Evolutionary conservation across 345 rosid genomes (phyloP), one percentile per base, ranked within the genome.

Genomic region (Noccaea bulbosa): DNA sequence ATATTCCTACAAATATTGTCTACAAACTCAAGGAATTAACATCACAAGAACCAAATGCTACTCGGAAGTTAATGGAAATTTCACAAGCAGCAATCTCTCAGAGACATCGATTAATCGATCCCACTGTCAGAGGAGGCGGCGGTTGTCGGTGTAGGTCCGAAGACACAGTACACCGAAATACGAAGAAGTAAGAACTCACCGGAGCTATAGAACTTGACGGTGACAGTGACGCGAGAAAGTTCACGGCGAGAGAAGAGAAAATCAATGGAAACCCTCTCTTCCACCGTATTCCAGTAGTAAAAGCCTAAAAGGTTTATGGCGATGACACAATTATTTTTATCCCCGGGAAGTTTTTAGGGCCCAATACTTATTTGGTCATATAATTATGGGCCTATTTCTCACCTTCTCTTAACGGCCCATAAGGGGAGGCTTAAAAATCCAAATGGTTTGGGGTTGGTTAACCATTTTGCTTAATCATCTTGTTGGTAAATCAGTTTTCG

Each of bases 151-250:
- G 15, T 51, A 7, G 15, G 15, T 22, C 17, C 17, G 9, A 8
- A 3, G 4, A 40, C 48, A 27, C 15, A 65, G 4, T 5, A 39
- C n/a, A 49, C 8, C 1, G 8, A 69, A 16, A 24, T 15, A 30
- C 22, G 34, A 16, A 16, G 41, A 27, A 40, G 16, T 20, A 61
- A 2, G 6, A 51, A 45, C 75, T 71, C 52, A 71, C 68, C 52
- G 45, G 62, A 16, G 27, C 30, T 7, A 40, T 15, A 9, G 52
- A 50, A n/a, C 11, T 70, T 24, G 44, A 50, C 41, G 30, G 52
- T 30, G 40, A 44, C 51, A 46, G 24, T 3, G 37, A 38, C 14
- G 47, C 11, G 9, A 39, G 50, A 34, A 54, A 67, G 54, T 35
- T 67, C 10, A 67, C 62, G 65, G 20, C 71, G 0, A 60, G 8